Base-by-base conservation (phyloP, 106 monocot species). In the Dendrobium chrysotoxum region DNA sequence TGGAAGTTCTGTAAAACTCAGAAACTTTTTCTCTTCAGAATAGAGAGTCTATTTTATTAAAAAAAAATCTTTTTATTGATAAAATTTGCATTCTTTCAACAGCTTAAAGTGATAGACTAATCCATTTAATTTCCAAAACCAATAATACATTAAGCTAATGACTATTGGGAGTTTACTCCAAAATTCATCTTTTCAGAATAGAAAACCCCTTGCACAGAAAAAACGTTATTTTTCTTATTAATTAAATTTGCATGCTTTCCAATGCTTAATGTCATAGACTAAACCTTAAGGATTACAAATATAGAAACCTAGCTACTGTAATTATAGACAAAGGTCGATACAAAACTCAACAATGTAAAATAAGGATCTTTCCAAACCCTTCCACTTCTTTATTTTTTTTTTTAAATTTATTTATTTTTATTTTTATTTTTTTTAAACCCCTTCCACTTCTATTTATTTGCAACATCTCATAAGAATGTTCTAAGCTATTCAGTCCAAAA, bases 1-100 rank as follows among this genome's bases (percentile, higher is more conserved):
- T 70, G 84, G 76, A 61, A 83, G 78, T 35, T 89, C 92, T 91
- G 89, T 77, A 8, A 83, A 40, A 77, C 25, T 50, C 4, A 58
- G n/a, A 70, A 70, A 70, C 10, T 35, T 31, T 12, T 12, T 12
- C n/a, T 3, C 3, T 61, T 61, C 61, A 61, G n/a, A 21, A 61
- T 61, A 20, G 23, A n/a, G 5, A n/a, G 7, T 61, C 20, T 11
- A 61, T 61, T 35, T 35, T 53, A 7, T 11, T 1, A 9, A 13
- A 53, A 53, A 53, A 53, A 53, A 16, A 53, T 9, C 6, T 53
- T 53, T 53, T 53, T 61, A 23, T 4, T 9, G 13, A 55, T 55
- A 12, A 20, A 55, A 17, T 55, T 55, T 55, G 15, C 15, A 55
- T 16, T 8, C 15, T 17, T 55, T 55, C 55, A 55, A 20, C 55